Conservation (phyloP, 2,329 filamentous ascomycete species). For the Hymenoscyphus fructigenus region DNA sequence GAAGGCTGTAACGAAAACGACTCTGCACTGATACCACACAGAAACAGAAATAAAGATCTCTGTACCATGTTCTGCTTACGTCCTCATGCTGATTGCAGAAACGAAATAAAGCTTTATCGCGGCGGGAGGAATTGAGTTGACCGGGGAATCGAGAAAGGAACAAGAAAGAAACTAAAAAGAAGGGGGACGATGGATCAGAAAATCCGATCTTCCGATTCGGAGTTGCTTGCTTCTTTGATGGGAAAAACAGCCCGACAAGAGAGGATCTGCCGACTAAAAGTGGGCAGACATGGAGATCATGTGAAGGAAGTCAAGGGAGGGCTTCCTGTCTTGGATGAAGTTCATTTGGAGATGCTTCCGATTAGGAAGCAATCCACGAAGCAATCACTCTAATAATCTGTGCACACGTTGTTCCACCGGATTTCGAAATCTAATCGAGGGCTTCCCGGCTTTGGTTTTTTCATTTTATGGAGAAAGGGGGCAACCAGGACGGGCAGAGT, state of each 20-base stretch:
- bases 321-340: constrained; percentile 5
- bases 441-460: background rate
- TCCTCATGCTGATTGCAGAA: background rate
- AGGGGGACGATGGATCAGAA: constrained; percentile 1
- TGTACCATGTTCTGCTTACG: background rate
- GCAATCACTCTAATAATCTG: background rate
- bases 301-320: background rate
- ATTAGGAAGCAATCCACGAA: constrained; percentile 3
- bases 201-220: background rate
- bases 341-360: constrained; percentile 13
- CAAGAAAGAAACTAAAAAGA: background rate
- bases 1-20: background rate
- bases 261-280: constrained; percentile 5
- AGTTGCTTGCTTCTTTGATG: background rate
- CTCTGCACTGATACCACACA: constrained; percentile 3
- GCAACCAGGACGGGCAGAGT: background rate
- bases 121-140: background rate
- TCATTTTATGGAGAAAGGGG: too few species aligned
- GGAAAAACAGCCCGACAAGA: background rate
- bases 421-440: background rate
- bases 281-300: background rate
- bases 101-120: background rate
- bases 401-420: constrained; percentile 1
- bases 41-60: background rate
- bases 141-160: background rate